Base-by-base conservation (phyloP, 1,284 basidiomycete genomes). In the Trametes sp. region DNA sequence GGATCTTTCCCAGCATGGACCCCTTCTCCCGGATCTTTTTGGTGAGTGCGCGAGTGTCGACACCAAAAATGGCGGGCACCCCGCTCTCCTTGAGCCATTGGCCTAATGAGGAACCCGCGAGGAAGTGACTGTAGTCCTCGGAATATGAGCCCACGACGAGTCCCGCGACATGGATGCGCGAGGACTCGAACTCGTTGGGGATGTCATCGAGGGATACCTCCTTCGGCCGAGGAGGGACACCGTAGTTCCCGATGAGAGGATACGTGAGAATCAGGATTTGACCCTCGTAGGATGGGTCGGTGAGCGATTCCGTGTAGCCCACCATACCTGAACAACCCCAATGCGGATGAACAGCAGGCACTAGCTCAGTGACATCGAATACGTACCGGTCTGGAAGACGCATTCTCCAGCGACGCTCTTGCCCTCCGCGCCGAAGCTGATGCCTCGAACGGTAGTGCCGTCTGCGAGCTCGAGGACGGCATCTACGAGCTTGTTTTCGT, bases 231-330 rank as follows among this genome's bases (percentile, higher is more conserved):
- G 85, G 84, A 58, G 98, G 98, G n/a, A 99, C 96, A 77, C 98
- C 98, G 75, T 99, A 99, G 79, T 98, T 98, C 59, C 98, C 98
- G 70, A 98, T 85, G 70, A 99, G 84, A 5, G 98, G 98, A 81
- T 98, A 99, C 6, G 98, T 99, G 70, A 99, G 85, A 64, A 99
- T 90, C 64, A 99, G 89, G 74, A 99, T 99, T 79, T 99, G 98
- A 54, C 96, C 96, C 77, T 97, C 92, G 80, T 99, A 99, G 2
- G 98, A 99, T 19, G 98, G 98, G 78, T 99, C 98, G 54, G 98
- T 99, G 68, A 99, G 83, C 19, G 98, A 98, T 76, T 99, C 98
- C 63, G 96, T 96, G 79, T 99, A 99, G 50, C 98, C 98, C 65
- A 99, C 96, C 97, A 99, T 98, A 62, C 96, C 96, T 98, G 62